Evolutionary conservation across 1,284 basidiomycete species (phyloP).

Genomic region (Fomitopsis betulina): DNA sequence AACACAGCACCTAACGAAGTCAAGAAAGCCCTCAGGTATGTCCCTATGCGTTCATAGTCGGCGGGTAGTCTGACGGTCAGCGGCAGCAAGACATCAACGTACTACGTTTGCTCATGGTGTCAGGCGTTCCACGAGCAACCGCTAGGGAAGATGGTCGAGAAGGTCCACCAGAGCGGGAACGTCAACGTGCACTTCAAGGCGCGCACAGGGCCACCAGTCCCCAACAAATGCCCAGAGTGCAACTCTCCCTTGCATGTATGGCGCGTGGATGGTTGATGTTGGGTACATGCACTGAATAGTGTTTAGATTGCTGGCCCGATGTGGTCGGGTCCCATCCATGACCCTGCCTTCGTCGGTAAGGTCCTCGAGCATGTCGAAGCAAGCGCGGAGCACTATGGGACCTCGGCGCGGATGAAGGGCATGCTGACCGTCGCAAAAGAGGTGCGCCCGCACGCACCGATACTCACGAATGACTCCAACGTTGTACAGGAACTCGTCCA

Average conservation of each 20-base stretch:
- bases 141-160: constrained; percentile 66
- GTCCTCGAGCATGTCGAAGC: constrained; percentile 74
- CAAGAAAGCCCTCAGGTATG: constrained; percentile 77
- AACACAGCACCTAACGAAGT: constrained; percentile 79
- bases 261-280: constrained; percentile 6
- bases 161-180: constrained; percentile 45
- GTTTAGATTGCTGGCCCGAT: constrained; percentile 85
- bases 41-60: background rate
- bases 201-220: constrained; percentile 65
- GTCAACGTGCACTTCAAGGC: constrained; percentile 68
- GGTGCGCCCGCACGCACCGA: constrained; percentile 38
- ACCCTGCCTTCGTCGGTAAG: constrained; percentile 67
- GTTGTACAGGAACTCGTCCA: constrained; percentile 64
- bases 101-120: constrained; percentile 81
- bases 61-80: constrained; percentile 8
- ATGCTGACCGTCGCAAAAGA: constrained; percentile 91
- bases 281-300: background rate
- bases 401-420: constrained; percentile 84
- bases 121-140: constrained; percentile 79
- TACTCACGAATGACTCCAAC: background rate
- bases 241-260: constrained; percentile 70
- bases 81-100: constrained; percentile 74
- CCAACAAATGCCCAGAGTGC: constrained; percentile 79
- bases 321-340: constrained; percentile 92
- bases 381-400: constrained; percentile 68